Conservation (phyloP, 129 eudicot species). For the Erigeron canadensis region DNA sequence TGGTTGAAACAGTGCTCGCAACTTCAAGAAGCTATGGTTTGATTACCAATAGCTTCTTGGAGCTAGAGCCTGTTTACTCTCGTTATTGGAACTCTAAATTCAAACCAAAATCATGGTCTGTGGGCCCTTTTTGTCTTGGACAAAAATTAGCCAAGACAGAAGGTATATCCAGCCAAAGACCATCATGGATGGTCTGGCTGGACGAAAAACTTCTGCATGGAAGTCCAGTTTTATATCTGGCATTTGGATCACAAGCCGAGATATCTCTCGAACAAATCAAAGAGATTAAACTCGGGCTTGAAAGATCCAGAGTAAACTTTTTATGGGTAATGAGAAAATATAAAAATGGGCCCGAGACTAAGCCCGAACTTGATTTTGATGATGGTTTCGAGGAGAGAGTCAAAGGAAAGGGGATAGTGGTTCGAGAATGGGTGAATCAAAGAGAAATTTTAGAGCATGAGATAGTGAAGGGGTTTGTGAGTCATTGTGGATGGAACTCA, state of each 20-base stretch:
- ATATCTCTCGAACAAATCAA: constrained; percentile 35
- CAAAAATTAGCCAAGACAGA: neutral
- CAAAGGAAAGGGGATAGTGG: constrained; percentile 22
- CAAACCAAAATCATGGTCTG: constrained; percentile 36
- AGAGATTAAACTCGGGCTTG: constrained; percentile 46
- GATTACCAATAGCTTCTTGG: constrained; percentile 48
- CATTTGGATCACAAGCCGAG: constrained; percentile 56
- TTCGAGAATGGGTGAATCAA: constrained; percentile 38
- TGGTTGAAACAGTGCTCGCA: constrained; percentile 13
- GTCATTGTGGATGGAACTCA: constrained; percentile 45
- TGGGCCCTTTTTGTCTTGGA: constrained; percentile 50
- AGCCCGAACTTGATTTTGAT: neutral
- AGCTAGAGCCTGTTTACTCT: constrained; percentile 35
- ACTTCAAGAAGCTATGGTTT: constrained; percentile 36
- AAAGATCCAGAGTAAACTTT: constrained; percentile 43
- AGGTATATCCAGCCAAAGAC: neutral
- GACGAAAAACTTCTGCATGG: constrained; percentile 38
- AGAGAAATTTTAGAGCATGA: constrained; percentile 25
- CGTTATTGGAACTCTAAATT: constrained; percentile 19
- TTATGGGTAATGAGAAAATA: constrained; percentile 51
- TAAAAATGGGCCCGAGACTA: neutral
- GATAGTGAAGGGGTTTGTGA: constrained; percentile 32
- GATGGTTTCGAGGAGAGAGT: constrained; percentile 30
- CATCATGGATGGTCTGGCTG: constrained; percentile 55
- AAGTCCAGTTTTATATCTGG: constrained; percentile 43